Base-by-base conservation (phyloP, 371 early-diverging fungal species). In the Rhizopus microsporus region DNA sequence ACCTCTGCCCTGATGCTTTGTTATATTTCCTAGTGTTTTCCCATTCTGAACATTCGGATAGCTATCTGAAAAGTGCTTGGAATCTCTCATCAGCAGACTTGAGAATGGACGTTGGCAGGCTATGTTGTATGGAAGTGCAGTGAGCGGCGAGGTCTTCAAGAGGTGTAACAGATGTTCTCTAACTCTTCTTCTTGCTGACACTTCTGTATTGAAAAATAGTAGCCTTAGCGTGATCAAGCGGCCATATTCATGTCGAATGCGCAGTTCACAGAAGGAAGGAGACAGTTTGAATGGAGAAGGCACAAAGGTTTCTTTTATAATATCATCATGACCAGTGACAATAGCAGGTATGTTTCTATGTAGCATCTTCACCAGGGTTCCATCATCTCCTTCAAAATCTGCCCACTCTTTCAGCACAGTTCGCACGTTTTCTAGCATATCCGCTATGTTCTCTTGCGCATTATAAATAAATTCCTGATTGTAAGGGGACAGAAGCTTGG, bases 131-230 rank as follows among this genome's bases (percentile, higher is more conserved):
- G 65, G 31, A 7, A 51, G 30, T 7, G 67, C 57, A n/a, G 69
- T 57, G 32, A 51, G 30, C 15, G 58, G 44, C 8, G 67, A 51
- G 1, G 48, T 47, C 13, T 64, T 54, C 8, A 72, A 17, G 2
- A 64, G 38, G 38, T 63, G 51, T 3, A 56, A 39, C 15, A 77
- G 48, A 50, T 67, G 54, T 8, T 65, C 62, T 5, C 54, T 42
- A 0, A 60, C 46, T 30, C 63, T 68, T 47, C 55, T 62, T 8
- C 85, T 71, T 2, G 62, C 59, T 3, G 51, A 15, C 1, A 66
- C 55, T 10, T 77, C 75, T 12, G 83, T 79, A 43, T 84, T 83
- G 56, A 86, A 88, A 48, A 84, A 85, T 8, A 72, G 56, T 5
- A 75, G 40, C 4, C 76, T 63, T 7, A 70, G 46, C 1, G 73